Base-by-base conservation (phyloP, 148 eudicot species). In the Camellia sinensis region DNA sequence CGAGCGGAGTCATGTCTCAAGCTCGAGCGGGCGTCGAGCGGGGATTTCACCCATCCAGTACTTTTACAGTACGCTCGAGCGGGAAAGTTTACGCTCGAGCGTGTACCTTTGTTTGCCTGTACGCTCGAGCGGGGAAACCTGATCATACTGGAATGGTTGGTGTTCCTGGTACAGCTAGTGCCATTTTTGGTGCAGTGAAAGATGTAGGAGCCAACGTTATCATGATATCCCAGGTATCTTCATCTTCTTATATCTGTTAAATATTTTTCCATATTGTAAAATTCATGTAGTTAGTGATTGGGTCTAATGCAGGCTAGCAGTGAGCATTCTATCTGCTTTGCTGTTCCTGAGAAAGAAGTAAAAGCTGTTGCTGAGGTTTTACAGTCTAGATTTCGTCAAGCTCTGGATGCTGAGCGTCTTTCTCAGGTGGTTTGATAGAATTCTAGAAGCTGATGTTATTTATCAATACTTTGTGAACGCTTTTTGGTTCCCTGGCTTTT, bases 101-200 rank as follows among this genome's bases (percentile, higher is more conserved):
- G n/a, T n/a, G n/a, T n/a, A n/a, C n/a, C n/a, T n/a, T n/a, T n/a
- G n/a, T n/a, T n/a, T n/a, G n/a, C n/a, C n/a, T n/a, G n/a, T n/a
- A n/a, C n/a, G n/a, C n/a, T n/a, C n/a, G n/a, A n/a, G n/a, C n/a
- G n/a, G n/a, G n/a, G n/a, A n/a, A n/a, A n/a, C n/a, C n/a, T n/a
- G n/a, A n/a, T n/a, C n/a, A n/a, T n/a, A 97, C 99, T 81, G 99
- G 99, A 82, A 94, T 97, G 98, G 97, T 96, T 80, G 99, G 99
- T 80, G 97, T 97, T 84, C 99, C 99, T 84, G 99, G 99, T 83
- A 94, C 98, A 77, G 95, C 99, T 68, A 91, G 95, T 86, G 93
- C 88, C 68, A 97, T 97, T 79, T 97, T 97, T 78, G 82, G 90
- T 80, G 93, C 92, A 4, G 99, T 94, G 67, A 97, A 94, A 86